Evolutionary conservation across 768 basidiomycete genomes (phyloP), one percentile per base, ranked within the genome.

Genomic region (Hygrophorus pudorinus): DNA sequence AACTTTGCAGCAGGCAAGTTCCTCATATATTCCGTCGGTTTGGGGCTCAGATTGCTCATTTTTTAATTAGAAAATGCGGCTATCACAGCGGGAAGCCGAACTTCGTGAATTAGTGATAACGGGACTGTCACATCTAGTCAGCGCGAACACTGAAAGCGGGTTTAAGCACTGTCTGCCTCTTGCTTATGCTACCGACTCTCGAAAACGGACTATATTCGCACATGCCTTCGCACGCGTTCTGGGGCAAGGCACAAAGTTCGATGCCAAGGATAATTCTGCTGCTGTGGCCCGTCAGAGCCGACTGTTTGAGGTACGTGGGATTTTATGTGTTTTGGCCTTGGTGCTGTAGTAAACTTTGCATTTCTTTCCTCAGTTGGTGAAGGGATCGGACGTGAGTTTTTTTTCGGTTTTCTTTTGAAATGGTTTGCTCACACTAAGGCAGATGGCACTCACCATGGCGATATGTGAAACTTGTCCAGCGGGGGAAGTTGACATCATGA

Each of bases 401-500:
- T 21, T 27, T n/a, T 16, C 30, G 13, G 41, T 10, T 40, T 24
- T 41, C 16, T 8, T 20, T 28, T 21, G 32, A 14, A 12, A 37
- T 33, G 38, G 29, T 5, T 38, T 13, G 12, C 16, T 44, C 10
- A 17, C 29, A 5, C 34, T 10, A 3, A 2, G 16, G 16, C 53
- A 86, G 86, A 76, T 88, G 70, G 71, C 77, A 1, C 68, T 92
- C 34, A 86, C 86, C 1, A 63, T 92, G 55, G 87, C 90, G 2
- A 84, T 94, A 31, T 88, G 87, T 58, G 89, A 94, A 56, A 78
- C 81, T 5, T 92, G 89, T 52, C 85, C 89, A 4, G 67, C 80
- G 10, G 57, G 59, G 9, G 88, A 94, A 53, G 79, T 85, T 3
- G 90, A 92, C 45, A 79, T 81, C 50, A 84, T 94, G 65, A 81